Evolutionary conservation across 192 early-diverging fungal species (phyloP).

Genomic region (Backusella westeae): DNA sequence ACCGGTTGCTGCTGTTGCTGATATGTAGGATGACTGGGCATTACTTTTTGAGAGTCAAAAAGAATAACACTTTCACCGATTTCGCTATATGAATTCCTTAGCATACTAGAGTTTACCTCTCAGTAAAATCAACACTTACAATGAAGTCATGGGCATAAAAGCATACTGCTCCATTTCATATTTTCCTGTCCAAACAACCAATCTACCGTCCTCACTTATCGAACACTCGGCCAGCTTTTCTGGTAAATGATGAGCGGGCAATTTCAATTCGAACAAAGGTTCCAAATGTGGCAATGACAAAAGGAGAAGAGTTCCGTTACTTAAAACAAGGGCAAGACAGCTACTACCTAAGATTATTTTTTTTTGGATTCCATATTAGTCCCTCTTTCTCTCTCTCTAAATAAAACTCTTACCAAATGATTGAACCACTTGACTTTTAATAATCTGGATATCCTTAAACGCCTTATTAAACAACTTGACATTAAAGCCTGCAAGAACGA

Average conservation of each 20-base stretch:
- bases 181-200: constrained; percentile 27
- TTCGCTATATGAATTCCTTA: constrained; percentile 2
- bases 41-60: constrained; percentile 13
- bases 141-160: constrained; percentile 13
- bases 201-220: constrained; percentile 28
- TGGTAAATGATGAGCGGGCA: background rate
- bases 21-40: constrained; percentile 21
- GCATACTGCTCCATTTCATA: constrained; percentile 29
- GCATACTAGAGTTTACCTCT: too few species aligned
- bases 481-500: constrained; percentile 19
- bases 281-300: constrained; percentile 29
- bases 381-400: background rate
- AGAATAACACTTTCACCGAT: constrained; percentile 29
- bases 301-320: constrained; percentile 17
- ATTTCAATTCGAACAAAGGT: background rate
- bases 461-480: constrained; percentile 16
- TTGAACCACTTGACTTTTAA: constrained; percentile 8
- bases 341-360: background rate
- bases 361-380: background rate
- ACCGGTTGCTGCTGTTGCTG: background rate
- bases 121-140: constrained; percentile 15
- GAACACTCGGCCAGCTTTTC: constrained; percentile 16
- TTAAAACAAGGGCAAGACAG: constrained; percentile 10
- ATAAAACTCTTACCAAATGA: constrained; percentile 10
- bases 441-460: constrained; percentile 10